phyloP scores from a whole-genome alignment of 1,284 basidiomycete genomes.

The Ganoderma sp. region DNA sequence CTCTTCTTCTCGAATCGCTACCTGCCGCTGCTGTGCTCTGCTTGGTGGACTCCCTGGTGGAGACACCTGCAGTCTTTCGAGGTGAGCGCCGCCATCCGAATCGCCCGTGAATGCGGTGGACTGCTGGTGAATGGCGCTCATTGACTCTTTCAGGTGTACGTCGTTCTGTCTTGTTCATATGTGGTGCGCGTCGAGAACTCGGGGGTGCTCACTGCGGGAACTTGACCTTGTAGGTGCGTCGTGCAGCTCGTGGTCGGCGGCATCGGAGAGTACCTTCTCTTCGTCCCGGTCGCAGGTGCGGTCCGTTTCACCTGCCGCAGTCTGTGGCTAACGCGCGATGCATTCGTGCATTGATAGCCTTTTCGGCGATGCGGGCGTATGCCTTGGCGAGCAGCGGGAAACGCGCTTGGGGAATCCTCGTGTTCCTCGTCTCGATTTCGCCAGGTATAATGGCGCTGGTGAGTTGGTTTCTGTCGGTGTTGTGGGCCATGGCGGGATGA shows the following conservation, averaged over 20 bases:
- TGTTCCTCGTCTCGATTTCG: background rate
- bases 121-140: background rate
- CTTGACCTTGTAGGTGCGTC: background rate
- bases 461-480: background rate
- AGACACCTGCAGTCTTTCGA: background rate
- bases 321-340: background rate
- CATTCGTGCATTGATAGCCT: background rate
- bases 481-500: background rate
- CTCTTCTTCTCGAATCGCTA: conserved; percentile 14
- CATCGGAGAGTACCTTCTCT: conserved; percentile 9
- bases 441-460: conserved; percentile 1
- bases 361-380: conserved; percentile 12
- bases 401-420: background rate
- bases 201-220: background rate
- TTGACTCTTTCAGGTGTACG: background rate
- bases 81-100: background rate
- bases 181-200: background rate
- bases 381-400: background rate
- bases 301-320: background rate
- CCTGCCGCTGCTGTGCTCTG: conserved; percentile 1
- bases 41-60: conserved; percentile 13
- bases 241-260: background rate
- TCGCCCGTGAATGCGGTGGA: no score
- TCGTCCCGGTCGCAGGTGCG: conserved; percentile 9
- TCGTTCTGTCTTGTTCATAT: background rate